A percentile compares a stretch with the other conserved stretches of the same genome.
phyloP scores from a whole-genome alignment of 2,329 filamentous ascomycete genomes.

The Trichoderma semiorbis region DNA sequence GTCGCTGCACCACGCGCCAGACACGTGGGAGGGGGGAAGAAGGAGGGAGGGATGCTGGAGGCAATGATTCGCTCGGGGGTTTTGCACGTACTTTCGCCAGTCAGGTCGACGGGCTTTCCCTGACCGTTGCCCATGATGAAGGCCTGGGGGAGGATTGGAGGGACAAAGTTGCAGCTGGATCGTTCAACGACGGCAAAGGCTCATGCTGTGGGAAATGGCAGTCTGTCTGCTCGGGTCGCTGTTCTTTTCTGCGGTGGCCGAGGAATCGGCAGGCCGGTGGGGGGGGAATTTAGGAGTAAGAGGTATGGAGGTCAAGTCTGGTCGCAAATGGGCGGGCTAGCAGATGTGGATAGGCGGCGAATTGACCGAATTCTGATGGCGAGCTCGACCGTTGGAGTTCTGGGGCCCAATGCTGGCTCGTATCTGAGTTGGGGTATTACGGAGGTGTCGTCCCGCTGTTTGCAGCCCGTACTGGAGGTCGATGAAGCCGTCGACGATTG shows the following conservation, averaged over 20 bases:
- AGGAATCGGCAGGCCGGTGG: slow-evolving; percentile 14
- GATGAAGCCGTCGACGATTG: background rate
- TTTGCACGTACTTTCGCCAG: slow-evolving; percentile 72
- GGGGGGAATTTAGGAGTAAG: background rate
- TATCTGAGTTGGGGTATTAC: background rate
- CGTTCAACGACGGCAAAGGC: slow-evolving; percentile 22
- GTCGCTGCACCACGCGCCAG: background rate
- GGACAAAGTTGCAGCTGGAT: slow-evolving; percentile 20
- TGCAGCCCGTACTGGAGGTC: background rate
- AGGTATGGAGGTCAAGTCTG: background rate
- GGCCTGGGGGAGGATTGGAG: slow-evolving; percentile 27
- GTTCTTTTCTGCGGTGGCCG: slow-evolving; percentile 6
- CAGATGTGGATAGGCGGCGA: slow-evolving; percentile 13
- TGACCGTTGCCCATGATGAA: slow-evolving; percentile 92
- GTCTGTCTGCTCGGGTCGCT: background rate
- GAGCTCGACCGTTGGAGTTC: background rate
- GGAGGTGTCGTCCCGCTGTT: background rate
- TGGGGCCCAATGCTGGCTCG: background rate
- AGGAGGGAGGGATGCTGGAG: slow-evolving; percentile 13
- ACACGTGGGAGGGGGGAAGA: slow-evolving; percentile 16
- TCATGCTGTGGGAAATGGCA: slow-evolving; percentile 24
- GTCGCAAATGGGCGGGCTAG: slow-evolving; percentile 2
- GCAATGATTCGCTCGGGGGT: slow-evolving; percentile 3
- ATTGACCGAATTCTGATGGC: slow-evolving; percentile 13
- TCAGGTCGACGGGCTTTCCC: slow-evolving; percentile 88